These are phyloP conservation scores for Clathrospora elynae DNA, from an alignment of 2,329 filamentous ascomycete species.

Conservation along the genomic window DNA sequence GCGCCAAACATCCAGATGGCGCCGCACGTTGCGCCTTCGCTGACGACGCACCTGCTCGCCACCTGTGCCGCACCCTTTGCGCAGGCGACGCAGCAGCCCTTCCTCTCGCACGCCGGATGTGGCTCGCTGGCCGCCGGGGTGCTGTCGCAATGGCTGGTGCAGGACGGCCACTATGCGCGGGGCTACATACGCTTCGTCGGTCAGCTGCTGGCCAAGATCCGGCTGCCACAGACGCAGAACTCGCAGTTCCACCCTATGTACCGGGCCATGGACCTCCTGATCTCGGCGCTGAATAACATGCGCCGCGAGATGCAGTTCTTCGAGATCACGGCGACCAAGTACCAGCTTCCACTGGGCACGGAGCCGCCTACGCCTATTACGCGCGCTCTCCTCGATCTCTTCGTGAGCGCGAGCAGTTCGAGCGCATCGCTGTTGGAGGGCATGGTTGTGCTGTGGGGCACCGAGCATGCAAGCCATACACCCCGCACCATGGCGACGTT, in stretches of 20 bases:
- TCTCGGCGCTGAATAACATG: constrained; percentile 69
- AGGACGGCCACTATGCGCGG: constrained; percentile 73
- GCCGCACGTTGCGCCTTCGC: constrained; percentile 48
- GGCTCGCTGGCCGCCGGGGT: constrained; percentile 63
- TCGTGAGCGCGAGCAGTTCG: constrained; percentile 61
- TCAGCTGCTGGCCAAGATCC: constrained; percentile 65
- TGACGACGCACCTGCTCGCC: constrained; percentile 64
- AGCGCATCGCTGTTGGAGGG: constrained; percentile 66
- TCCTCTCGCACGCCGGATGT: constrained; percentile 67
- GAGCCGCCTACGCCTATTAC: constrained; percentile 57
- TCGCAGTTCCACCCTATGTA: constrained; percentile 57
- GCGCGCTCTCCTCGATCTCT: constrained; percentile 61
- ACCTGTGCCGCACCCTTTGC: constrained; percentile 55
- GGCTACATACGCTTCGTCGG: constrained; percentile 71
- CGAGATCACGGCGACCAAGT: constrained; percentile 65
- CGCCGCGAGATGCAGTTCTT: constrained; percentile 71
- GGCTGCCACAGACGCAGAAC: constrained; percentile 56
- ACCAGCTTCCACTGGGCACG: constrained; percentile 58
- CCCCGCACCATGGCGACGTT: too few relatives aligned
- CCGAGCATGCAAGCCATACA: constrained; percentile 60
- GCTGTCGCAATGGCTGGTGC: constrained; percentile 70
- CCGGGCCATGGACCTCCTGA: constrained; percentile 65
- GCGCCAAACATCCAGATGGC: constrained; percentile 35
- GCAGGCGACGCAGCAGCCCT: constrained; percentile 67
- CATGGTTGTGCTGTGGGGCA: constrained; percentile 76